Conservation (phyloP, 2,329 filamentous ascomycete genomes). For the Hypoxylon sp. region DNA sequence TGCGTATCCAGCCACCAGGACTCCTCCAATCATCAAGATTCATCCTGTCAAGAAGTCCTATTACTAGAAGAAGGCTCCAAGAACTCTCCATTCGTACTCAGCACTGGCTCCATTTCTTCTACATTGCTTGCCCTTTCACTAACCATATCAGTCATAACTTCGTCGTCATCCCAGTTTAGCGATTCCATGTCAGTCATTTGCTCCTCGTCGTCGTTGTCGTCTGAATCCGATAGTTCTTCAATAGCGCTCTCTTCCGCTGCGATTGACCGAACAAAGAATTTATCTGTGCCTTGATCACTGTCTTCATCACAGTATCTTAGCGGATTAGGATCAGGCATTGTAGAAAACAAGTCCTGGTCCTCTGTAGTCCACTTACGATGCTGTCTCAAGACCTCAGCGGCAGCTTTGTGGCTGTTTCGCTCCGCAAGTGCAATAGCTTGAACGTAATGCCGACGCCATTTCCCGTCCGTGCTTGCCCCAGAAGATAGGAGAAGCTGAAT, state of each 20-base stretch:
- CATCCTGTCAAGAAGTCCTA: not conserved
- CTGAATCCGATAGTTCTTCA: not conserved
- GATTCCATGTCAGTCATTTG: not conserved
- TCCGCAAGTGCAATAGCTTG: not conserved
- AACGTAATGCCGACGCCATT: not conserved
- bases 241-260: not conserved
- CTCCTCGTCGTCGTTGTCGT: too few relatives aligned
- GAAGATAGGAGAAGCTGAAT: not conserved
- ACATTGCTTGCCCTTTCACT: not conserved
- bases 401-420: not conserved
- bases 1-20: not conserved
- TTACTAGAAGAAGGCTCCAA: not conserved
- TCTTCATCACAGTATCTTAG: not conserved
- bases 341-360: not conserved
- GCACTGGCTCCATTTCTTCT: not conserved
- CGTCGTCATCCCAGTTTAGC: not conserved
- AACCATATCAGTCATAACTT: not conserved
- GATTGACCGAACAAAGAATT: not conserved
- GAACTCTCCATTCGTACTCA: not conserved
- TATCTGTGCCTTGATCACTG: not conserved
- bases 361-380: not conserved
- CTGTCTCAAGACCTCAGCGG: not conserved
- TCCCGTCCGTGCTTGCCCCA: not conserved
- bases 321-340: not conserved
- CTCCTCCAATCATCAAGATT: not conserved